Evolutionary conservation across 2,329 filamentous ascomycete species (phyloP).

Genomic region (Raffaelea arxii): DNA sequence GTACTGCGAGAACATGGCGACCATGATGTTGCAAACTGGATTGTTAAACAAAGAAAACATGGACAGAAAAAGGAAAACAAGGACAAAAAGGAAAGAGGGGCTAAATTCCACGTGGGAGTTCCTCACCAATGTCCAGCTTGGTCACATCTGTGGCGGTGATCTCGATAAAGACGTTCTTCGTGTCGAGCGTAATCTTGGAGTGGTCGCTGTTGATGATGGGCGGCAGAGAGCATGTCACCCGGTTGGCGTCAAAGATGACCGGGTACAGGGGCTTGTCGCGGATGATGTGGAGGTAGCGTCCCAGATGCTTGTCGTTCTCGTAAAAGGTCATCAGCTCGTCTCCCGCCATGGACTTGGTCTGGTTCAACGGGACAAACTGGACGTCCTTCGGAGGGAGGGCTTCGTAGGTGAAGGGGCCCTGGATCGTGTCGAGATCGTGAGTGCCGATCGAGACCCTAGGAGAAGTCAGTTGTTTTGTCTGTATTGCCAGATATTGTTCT

Average conservation of each 20-base stretch:
- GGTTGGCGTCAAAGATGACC: conserved; percentile 85
- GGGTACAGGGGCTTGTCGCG: conserved; percentile 89
- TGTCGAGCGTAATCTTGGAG: conserved; percentile 89
- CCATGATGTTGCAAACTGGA: conserved; percentile 63
- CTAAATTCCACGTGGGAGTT: neutral
- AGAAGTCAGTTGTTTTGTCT: neutral
- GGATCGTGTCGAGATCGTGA: conserved; percentile 85
- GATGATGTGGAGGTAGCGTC: conserved; percentile 78
- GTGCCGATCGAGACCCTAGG: conserved; percentile 90
- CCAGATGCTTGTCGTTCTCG: conserved; percentile 86
- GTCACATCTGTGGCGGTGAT: conserved; percentile 90
- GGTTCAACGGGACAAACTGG: conserved; percentile 83
- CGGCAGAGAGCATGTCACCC: conserved; percentile 81
- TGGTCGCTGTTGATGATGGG: conserved; percentile 97
- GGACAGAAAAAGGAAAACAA: conserved; percentile 18
- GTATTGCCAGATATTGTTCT: neutral
- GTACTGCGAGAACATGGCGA: conserved; percentile 95
- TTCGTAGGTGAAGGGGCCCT: conserved; percentile 95
- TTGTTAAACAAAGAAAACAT: neutral
- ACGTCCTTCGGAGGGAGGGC: conserved; percentile 86
- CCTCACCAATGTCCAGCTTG: conserved; percentile 71
- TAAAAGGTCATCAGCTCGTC: conserved; percentile 91
- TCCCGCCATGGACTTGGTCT: conserved; percentile 77
- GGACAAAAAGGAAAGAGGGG: conserved; percentile 30
- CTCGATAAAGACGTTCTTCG: conserved; percentile 92